Conservation (phyloP, 345 rosid species). For the Moricandia moricandioides region DNA sequence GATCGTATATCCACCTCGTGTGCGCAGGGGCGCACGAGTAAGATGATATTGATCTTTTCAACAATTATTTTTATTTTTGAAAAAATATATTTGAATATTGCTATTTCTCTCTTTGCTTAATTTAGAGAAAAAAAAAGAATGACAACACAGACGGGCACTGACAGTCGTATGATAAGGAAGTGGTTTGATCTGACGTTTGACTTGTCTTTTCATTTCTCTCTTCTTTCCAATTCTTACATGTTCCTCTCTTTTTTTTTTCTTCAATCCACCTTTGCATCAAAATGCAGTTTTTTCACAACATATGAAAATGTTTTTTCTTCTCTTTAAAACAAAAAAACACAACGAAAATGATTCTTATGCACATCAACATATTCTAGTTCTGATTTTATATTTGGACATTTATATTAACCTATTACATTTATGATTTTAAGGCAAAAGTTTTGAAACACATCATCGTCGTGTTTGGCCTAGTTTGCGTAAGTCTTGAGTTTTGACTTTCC, state of each 20-base stretch:
- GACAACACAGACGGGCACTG: constrained; percentile 85
- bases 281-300: background rate
- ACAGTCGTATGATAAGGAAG: constrained; percentile 97
- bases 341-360: background rate
- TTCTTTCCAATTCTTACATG: background rate
- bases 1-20: constrained; percentile 22
- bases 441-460: constrained; percentile 6
- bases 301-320: background rate
- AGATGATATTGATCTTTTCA: background rate
- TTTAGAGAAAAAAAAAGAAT: constrained; percentile 18
- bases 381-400: background rate
- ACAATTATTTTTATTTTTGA: background rate
- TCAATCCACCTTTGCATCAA: background rate
- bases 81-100: background rate
- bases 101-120: constrained; percentile 9
- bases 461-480: constrained; percentile 21
- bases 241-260: background rate
- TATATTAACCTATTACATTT: background rate
- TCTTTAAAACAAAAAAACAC: background rate
- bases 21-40: constrained; percentile 31
- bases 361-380: background rate
- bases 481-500: constrained; percentile 13
- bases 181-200: constrained; percentile 93
- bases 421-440: background rate
- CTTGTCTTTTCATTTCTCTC: constrained; percentile 76